Evolutionary conservation across 495 filamentous ascomycete genomes (phyloP).

Genomic region (Pseudevernia furfuracea): DNA sequence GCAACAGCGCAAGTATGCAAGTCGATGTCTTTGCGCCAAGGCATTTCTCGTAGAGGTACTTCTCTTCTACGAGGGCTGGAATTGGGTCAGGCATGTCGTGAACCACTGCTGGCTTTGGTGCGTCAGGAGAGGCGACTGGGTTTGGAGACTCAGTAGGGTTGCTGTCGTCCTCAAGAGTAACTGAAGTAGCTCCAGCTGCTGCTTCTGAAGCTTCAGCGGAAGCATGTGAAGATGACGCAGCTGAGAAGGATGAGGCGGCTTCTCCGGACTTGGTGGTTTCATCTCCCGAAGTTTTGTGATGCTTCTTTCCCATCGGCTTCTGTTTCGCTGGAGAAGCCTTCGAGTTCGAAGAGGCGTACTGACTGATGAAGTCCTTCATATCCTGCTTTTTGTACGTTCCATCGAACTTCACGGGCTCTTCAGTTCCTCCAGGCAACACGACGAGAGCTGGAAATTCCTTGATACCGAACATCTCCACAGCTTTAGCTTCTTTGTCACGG

Average conservation of each 20-base stretch:
- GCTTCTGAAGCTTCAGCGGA: constrained; percentile 34
- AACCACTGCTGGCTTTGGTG: constrained; percentile 42
- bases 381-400: constrained; percentile 81
- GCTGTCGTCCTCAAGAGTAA: constrained; percentile 37
- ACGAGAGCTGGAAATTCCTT: constrained; percentile 72
- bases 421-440: constrained; percentile 65
- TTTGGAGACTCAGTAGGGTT: constrained; percentile 43
- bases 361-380: constrained; percentile 75
- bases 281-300: constrained; percentile 30
- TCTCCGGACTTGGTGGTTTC: constrained; percentile 18
- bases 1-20: constrained; percentile 76
- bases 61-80: constrained; percentile 46
- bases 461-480: constrained; percentile 68
- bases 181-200: constrained; percentile 32
- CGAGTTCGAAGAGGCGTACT: constrained; percentile 66
- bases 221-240: constrained; percentile 37
- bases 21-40: constrained; percentile 68
- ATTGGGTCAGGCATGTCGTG: constrained; percentile 38
- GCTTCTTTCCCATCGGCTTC: constrained; percentile 39
- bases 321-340: constrained; percentile 45
- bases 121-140: constrained; percentile 35
- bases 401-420: constrained; percentile 62
- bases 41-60: constrained; percentile 61
- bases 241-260: constrained; percentile 34
- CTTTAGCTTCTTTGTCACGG: constrained; percentile 67